Conservation (phyloP, 768 basidiomycete species). For the Kwoniella dendrophila region DNA sequence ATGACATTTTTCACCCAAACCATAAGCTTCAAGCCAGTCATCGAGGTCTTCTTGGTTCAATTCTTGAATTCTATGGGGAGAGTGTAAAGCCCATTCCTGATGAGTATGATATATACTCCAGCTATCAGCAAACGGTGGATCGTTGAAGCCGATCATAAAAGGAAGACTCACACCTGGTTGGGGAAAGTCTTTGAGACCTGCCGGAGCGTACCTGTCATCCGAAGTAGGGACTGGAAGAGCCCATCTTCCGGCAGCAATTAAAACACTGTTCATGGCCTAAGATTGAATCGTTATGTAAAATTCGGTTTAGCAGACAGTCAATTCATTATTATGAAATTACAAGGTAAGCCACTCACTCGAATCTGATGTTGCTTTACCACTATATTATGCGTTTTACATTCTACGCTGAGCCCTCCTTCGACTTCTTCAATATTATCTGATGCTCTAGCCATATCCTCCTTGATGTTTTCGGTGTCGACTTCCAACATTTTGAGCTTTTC, state of each 20-base stretch:
- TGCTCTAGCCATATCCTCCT: too few relatives aligned
- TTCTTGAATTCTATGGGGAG: not conserved
- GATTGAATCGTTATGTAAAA: too few relatives aligned
- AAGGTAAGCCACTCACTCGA: too few relatives aligned
- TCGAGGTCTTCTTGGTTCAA: not conserved
- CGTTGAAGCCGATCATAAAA: not conserved
- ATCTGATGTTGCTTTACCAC: too few relatives aligned
- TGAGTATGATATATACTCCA: not conserved
- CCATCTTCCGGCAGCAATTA: constrained; percentile 2
- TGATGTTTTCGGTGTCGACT: too few relatives aligned
- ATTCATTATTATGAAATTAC: too few relatives aligned
- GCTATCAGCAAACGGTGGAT: not conserved
- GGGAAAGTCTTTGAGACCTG: not conserved
- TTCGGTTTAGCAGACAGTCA: too few relatives aligned
- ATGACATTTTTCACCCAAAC: constrained; percentile 7
- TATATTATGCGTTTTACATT: too few relatives aligned
- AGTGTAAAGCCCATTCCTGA: not conserved
- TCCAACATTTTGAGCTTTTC: too few relatives aligned
- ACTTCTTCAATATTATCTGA: too few relatives aligned
- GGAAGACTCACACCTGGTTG: not conserved
- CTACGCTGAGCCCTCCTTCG: too few relatives aligned
- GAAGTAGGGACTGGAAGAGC: constrained; percentile 11
- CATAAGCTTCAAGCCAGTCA: constrained; percentile 6
- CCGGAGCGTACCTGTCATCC: not conserved
- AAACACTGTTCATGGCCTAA: constrained; percentile 2